Conservation (phyloP, 352 stramenopile species). For the Globisporangium echinulatum region DNA sequence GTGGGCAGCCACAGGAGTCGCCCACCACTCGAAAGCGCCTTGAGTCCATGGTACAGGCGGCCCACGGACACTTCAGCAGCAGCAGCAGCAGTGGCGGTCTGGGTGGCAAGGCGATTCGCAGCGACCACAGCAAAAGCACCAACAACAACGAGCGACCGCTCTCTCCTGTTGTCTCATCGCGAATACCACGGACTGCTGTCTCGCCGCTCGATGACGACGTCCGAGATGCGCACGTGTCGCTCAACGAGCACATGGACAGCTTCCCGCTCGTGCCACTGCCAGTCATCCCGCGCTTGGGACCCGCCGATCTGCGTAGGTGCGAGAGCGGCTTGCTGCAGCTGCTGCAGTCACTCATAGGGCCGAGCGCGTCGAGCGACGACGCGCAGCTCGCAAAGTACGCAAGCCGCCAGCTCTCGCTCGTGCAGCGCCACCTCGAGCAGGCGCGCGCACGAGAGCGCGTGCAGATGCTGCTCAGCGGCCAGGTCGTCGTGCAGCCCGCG, state of each 20-base stretch:
- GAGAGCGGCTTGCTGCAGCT: conserved; percentile 30
- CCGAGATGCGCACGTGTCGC: conserved; percentile 3
- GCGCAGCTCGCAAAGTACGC: conserved; percentile 55
- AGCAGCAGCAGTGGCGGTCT: neutral
- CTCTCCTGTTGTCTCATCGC: neutral
- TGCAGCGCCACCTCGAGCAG: conserved; percentile 48
- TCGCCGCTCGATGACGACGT: neutral
- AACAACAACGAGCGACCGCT: neutral
- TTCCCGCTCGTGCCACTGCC: conserved; percentile 56
- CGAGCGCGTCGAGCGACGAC: conserved; percentile 20
- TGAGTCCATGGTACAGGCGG: conserved; percentile 26
- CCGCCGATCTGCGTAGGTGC: conserved; percentile 38
- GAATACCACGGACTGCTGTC: neutral
- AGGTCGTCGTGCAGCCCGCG: neutral
- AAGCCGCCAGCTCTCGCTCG: conserved; percentile 37
- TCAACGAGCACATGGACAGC: conserved; percentile 53
- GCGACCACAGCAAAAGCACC: neutral
- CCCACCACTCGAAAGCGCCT: conserved; percentile 4
- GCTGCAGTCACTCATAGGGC: conserved; percentile 24
- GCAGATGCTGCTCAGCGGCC: conserved; percentile 27
- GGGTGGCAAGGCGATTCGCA: too few relatives aligned
- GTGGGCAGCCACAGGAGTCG: neutral
- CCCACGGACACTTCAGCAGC: conserved; percentile 18
- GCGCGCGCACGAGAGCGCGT: conserved; percentile 48
- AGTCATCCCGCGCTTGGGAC: conserved; percentile 40